Evolutionary conservation across 495 filamentous ascomycete genomes (phyloP).

Genomic region (Terfezia claveryi): DNA sequence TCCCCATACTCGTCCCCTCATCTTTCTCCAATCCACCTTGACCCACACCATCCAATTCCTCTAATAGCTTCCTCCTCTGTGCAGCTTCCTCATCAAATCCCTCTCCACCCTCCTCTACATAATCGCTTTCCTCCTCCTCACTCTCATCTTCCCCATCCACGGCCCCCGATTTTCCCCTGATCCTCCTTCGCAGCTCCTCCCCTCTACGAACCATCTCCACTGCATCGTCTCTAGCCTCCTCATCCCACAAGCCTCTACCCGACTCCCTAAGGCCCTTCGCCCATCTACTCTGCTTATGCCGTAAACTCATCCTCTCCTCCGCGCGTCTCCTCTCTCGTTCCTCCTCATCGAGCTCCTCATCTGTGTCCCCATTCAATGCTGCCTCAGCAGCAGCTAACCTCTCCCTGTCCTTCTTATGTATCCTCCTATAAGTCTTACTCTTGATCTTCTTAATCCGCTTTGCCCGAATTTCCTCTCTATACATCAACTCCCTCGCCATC

Average conservation of each 20-base stretch:
- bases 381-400: slow-evolving; percentile 45
- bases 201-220: slow-evolving; percentile 64
- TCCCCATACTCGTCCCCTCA: slow-evolving; percentile 22
- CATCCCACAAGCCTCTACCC: slow-evolving; percentile 61
- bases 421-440: slow-evolving; percentile 72
- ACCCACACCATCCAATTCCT: slow-evolving; percentile 32
- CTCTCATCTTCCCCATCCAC: slow-evolving; percentile 29
- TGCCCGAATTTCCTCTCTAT: slow-evolving; percentile 69
- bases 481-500: slow-evolving; percentile 60
- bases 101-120: slow-evolving; percentile 25
- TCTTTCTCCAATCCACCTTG: slow-evolving; percentile 21
- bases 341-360: slow-evolving; percentile 54
- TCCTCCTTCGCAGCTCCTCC: slow-evolving; percentile 62
- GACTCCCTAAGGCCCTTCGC: slow-evolving; percentile 69
- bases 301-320: slow-evolving; percentile 67
- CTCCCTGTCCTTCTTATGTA: slow-evolving; percentile 71
- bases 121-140: slow-evolving; percentile 35
- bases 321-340: slow-evolving; percentile 57
- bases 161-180: slow-evolving; percentile 46
- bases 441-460: slow-evolving; percentile 98
- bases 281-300: slow-evolving; percentile 85
- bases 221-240: slow-evolving; percentile 53
- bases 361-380: slow-evolving; percentile 38
- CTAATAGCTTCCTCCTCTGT: slow-evolving; percentile 33
- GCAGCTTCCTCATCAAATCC: slow-evolving; percentile 29